Evolutionary conservation across 2,329 filamentous ascomycete species (phyloP).

Genomic region (Pyricularia pennisetigena): DNA sequence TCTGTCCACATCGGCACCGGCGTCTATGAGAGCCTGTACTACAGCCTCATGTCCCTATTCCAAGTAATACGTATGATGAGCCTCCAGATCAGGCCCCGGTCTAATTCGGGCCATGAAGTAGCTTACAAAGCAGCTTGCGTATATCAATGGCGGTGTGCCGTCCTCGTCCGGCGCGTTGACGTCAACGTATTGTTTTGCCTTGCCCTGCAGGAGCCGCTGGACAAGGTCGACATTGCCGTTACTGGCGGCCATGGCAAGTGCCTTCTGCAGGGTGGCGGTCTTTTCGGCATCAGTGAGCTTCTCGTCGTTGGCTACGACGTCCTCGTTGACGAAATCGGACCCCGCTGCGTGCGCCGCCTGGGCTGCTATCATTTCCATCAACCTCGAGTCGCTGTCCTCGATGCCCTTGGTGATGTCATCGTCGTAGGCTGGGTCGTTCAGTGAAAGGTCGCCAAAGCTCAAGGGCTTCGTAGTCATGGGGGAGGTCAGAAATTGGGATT

Average conservation of each 20-base stretch:
- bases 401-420: conserved; percentile 49
- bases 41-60: conserved; percentile 76
- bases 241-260: conserved; percentile 88
- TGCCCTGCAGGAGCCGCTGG: conserved; percentile 62
- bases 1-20: conserved; percentile 80
- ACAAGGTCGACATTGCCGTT: conserved; percentile 87
- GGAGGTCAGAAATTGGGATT: conserved; percentile 88
- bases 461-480: conserved; percentile 78
- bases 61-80: neutral
- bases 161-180: conserved; percentile 86
- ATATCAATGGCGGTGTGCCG: conserved; percentile 91
- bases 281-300: conserved; percentile 70
- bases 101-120: conserved; percentile 9
- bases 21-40: conserved; percentile 72
- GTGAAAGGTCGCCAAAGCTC: conserved; percentile 69
- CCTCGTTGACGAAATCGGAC: conserved; percentile 66
- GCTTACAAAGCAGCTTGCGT: conserved; percentile 90
- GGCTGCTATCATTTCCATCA: conserved; percentile 93
- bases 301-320: conserved; percentile 65
- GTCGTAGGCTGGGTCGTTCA: conserved; percentile 69
- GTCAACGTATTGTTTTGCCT: conserved; percentile 67
- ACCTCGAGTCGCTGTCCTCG: conserved; percentile 70
- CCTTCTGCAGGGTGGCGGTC: conserved; percentile 70
- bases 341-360: conserved; percentile 79
- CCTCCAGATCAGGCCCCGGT: neutral